Evolutionary conservation across 768 basidiomycete genomes (phyloP).

Genomic region (Suillus subalutaceus): DNA sequence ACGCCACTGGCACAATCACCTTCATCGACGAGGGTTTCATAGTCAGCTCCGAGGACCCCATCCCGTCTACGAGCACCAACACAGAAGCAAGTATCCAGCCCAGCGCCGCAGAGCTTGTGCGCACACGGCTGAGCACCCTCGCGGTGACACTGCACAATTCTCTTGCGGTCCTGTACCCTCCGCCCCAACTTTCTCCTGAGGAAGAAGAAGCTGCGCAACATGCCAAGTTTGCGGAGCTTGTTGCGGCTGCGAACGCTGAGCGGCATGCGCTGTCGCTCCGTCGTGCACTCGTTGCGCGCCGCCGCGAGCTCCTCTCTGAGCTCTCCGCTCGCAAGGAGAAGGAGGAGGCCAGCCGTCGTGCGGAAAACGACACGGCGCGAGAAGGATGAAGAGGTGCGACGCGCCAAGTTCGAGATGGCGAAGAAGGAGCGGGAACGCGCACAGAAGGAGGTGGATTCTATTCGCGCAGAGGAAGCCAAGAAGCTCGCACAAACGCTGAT

Average conservation of each 20-base stretch:
- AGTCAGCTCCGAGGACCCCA: constrained; percentile 37
- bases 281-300: constrained; percentile 80
- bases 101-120: constrained; percentile 69
- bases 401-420: constrained; percentile 60
- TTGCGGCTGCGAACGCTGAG: constrained; percentile 70
- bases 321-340: constrained; percentile 84
- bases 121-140: constrained; percentile 76
- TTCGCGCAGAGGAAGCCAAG: constrained; percentile 72
- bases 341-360: constrained; percentile 80
- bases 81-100: constrained; percentile 67
- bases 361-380: constrained; percentile 66
- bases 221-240: constrained; percentile 59
- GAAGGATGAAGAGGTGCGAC: constrained; percentile 68
- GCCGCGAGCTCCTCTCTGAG: constrained; percentile 84
- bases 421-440: constrained; percentile 79
- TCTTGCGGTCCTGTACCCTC: constrained; percentile 55
- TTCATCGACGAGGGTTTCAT: constrained; percentile 82
- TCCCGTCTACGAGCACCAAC: constrained; percentile 21
- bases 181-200: constrained; percentile 41
- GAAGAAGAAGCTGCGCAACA: constrained; percentile 53
- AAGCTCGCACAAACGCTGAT: constrained; percentile 85
- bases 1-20: constrained; percentile 79
- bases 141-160: constrained; percentile 75
- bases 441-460: constrained; percentile 64
- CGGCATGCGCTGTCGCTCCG: constrained; percentile 76